Percentiles rank a stretch among this genome's conserved stretches.
phyloP scores from a whole-genome alignment of 2,329 filamentous ascomycete genomes.

The Lanzia echinophila region DNA sequence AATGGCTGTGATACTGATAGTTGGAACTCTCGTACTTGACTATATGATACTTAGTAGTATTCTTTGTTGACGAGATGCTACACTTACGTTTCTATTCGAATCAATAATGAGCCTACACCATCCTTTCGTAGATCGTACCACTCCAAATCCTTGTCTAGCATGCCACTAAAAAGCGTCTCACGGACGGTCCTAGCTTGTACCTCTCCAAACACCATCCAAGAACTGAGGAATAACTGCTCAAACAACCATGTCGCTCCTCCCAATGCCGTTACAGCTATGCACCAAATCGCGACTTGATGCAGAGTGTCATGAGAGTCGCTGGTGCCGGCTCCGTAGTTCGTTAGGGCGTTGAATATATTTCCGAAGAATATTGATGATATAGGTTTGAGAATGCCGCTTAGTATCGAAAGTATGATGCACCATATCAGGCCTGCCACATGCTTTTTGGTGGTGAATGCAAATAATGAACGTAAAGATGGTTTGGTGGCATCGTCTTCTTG shows the following conservation, averaged over 20 bases:
- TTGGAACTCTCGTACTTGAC: conserved; percentile 77
- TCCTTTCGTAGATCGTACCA: conserved; percentile 76
- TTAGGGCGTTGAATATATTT: conserved; percentile 65
- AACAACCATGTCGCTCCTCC: conserved; percentile 61
- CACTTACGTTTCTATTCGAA: conserved; percentile 65
- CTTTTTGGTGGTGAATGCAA: conserved; percentile 61
- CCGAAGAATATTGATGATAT: conserved; percentile 65
- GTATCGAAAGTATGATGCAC: conserved; percentile 44
- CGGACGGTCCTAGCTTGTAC: conserved; percentile 65
- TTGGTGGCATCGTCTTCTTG: conserved; percentile 2
- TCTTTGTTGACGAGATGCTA: background rate
- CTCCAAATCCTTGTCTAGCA: conserved; percentile 66
- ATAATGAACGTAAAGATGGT: conserved; percentile 41
- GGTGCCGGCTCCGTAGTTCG: conserved; percentile 53
- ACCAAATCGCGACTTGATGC: conserved; percentile 50
- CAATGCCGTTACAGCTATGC: conserved; percentile 55
- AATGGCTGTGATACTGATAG: conserved; percentile 72
- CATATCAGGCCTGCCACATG: no score
- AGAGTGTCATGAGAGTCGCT: conserved; percentile 47
- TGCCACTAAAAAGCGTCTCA: conserved; percentile 54
- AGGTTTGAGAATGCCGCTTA: conserved; percentile 58
- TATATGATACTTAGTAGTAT: conserved; percentile 34
- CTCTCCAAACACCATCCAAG: conserved; percentile 77
- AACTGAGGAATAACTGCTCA: conserved; percentile 57
- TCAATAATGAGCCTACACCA: conserved; percentile 65